Evolutionary conservation across 768 basidiomycete species (phyloP).

Genomic region (Neoboletus subvelutipes): DNA sequence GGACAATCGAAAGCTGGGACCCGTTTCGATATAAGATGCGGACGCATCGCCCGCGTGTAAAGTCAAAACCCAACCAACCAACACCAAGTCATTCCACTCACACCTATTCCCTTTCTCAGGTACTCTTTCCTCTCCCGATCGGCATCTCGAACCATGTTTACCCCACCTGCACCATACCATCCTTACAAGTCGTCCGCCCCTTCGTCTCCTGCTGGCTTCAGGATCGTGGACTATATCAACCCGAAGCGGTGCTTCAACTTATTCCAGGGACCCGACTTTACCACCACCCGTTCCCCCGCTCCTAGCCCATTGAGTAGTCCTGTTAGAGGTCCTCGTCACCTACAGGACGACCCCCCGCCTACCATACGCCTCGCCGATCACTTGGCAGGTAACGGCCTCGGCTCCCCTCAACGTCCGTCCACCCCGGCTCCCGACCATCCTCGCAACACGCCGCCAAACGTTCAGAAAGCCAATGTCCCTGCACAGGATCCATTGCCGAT

Average conservation of each 20-base stretch:
- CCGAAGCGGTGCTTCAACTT: conserved; percentile 22
- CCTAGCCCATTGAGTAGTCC: conserved; percentile 23
- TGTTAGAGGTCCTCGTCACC: background rate
- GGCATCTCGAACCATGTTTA: conserved; percentile 19
- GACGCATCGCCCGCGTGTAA: background rate
- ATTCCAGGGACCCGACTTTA: conserved; percentile 13
- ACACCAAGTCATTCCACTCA: conserved; percentile 1
- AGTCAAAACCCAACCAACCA: background rate
- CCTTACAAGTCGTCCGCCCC: conserved; percentile 15
- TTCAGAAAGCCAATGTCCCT: background rate
- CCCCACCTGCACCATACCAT: conserved; percentile 9
- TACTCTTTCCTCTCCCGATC: background rate
- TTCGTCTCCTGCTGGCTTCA: conserved; percentile 29
- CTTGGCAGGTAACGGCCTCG: background rate
- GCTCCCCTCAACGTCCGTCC: background rate
- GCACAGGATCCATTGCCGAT: background rate
- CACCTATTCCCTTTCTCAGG: background rate
- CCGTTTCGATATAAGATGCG: conserved; percentile 20
- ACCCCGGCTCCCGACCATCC: background rate
- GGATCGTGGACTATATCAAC: conserved; percentile 17
- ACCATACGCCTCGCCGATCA: conserved; percentile 3
- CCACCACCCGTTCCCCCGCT: conserved; percentile 11
- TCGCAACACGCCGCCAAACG: background rate
- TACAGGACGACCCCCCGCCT: conserved; percentile 12
- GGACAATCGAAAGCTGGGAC: background rate